Base-by-base conservation (phyloP, 148 eudicot species). In the Talinum fruticosum region DNA sequence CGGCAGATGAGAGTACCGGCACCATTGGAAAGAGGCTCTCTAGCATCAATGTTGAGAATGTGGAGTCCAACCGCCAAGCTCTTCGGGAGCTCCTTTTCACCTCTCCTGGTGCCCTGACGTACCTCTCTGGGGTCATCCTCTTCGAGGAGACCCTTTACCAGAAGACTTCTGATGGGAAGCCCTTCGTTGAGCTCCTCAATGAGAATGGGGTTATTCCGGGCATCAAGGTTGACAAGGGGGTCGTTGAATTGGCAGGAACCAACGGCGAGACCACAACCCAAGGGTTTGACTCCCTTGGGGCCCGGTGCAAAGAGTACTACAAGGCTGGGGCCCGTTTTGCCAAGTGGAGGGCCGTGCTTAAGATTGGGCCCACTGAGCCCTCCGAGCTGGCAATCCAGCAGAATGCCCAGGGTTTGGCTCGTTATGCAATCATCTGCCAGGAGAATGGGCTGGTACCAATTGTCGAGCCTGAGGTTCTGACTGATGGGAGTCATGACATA, bases 331-430 rank as follows among this genome's bases (percentile, higher is more conserved):
- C 96, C 0, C 91, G 98, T 6, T 94, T 92, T 71, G 98, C 98
- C 80, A 94, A 94, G 90, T 94, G 98, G 98, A 87, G 97, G 0
- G 96, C 97, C 1, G 98, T 92, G 36, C 92, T 94, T 49, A 94
- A 94, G 87, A 94, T 94, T 3, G 96, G 97, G 6, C 74, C 84
- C 19, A 91, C 82, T 3, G 97, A 94, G 80, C 98, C 98, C 1
- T 90, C 98, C 0, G 96, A 89, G 81, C 85, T 94, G 72, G 69
- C 96, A 0, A 88, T 90, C 76, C 93, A 89, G 85, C 96, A 90
- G 78, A 95, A 95, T 28, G 96, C 98, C 2, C 93, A 92, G 87
- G 98, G 98, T 14, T 77, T 92, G 81, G 98, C 98, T 4, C 85
- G 96, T 8, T 95, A 95, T 47, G 98, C 96, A 0, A 91, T 89